Base-by-base conservation (phyloP, 208 protist species). In the Kentomonas sorsogonicus region DNA sequence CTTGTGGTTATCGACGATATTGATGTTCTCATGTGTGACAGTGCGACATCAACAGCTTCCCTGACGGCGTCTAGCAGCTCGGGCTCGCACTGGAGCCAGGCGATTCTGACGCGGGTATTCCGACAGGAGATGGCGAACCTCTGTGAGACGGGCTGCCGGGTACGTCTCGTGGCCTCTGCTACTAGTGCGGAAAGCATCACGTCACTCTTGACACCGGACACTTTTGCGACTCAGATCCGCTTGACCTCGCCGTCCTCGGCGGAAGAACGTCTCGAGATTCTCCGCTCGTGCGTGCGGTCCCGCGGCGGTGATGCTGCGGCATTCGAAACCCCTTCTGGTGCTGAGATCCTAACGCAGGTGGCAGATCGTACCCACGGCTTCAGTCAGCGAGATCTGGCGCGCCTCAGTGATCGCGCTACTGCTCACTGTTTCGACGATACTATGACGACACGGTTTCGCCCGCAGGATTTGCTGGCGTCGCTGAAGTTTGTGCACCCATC, bases 301-400 rank as follows among this genome's bases (percentile, higher is more conserved):
- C 36, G 26, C 4, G 7, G 15, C 3, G 61, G 36, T 3, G 38
- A 29, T 23, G 27, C 34, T 10, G 25, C 39, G 16, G 39, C 40
- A 0, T 20, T 33, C 11, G 65, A 66, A 18, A 18, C n/a, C 20
- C 20, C 33, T 9, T 11, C 20, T 1, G 29, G 70, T 16, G 48
- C 31, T 10, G 71, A 72, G 2, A 39, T 60, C n/a, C 25, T 84
- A 10, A 2, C 1, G 0, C 56, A 61, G 34, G 72, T 83, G 36
- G 77, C 77, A 11, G 48, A 50, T 31, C 41, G 63, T 1, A 68
- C 77, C 0, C 69, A 83, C 55, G 83, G 81, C 47, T 91, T 77
- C 48, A 85, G 70, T 5, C 79, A 81, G 47, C 60, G 79, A 5
- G 83, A 91, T 53, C 13, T 87, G 23, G 51, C 52, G 31, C 75